Evolutionary conservation across 305 asterid genomes (phyloP).

Genomic region (Petunia hybrid): DNA sequence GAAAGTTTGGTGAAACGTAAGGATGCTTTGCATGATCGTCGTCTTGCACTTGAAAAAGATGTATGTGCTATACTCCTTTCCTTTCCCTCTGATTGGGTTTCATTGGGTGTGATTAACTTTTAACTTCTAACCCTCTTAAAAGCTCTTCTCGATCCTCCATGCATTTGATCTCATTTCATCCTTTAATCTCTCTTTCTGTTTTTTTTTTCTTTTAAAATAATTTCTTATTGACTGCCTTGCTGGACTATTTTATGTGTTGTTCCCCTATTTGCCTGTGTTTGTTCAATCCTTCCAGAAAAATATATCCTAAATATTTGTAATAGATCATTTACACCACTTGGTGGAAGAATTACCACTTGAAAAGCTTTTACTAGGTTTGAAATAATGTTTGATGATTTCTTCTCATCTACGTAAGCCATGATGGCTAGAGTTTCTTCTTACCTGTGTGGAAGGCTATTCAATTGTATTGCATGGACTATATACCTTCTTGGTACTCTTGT

Average conservation of each 20-base stretch:
- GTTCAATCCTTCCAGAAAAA: slow-evolving; percentile 20
- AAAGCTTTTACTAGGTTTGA: too few relatives aligned
- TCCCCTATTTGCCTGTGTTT: not conserved
- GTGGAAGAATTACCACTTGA: not conserved
- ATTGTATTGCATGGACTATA: too few relatives aligned
- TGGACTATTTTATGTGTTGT: slow-evolving; percentile 10
- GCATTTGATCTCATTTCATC: not conserved
- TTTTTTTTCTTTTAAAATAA: not conserved
- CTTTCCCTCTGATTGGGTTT: slow-evolving; percentile 5
- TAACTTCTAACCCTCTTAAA: slow-evolving; percentile 2
- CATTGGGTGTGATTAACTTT: slow-evolving; percentile 13
- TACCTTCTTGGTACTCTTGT: too few relatives aligned
- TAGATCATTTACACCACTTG: slow-evolving; percentile 9
- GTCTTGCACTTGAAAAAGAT: slow-evolving; percentile 83
- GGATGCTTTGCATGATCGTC: slow-evolving; percentile 72
- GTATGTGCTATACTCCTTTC: slow-evolving; percentile 51
- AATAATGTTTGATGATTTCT: too few relatives aligned
- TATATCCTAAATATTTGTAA: not conserved
- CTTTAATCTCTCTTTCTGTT: not conserved
- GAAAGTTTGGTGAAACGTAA: slow-evolving; percentile 69
- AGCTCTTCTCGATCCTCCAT: slow-evolving; percentile 1
- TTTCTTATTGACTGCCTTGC: not conserved
- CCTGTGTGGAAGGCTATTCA: too few relatives aligned
- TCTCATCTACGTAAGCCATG: too few relatives aligned
- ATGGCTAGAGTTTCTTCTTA: too few relatives aligned